Conservation (phyloP, 768 basidiomycete species). For the Fomitopsis serialis region DNA sequence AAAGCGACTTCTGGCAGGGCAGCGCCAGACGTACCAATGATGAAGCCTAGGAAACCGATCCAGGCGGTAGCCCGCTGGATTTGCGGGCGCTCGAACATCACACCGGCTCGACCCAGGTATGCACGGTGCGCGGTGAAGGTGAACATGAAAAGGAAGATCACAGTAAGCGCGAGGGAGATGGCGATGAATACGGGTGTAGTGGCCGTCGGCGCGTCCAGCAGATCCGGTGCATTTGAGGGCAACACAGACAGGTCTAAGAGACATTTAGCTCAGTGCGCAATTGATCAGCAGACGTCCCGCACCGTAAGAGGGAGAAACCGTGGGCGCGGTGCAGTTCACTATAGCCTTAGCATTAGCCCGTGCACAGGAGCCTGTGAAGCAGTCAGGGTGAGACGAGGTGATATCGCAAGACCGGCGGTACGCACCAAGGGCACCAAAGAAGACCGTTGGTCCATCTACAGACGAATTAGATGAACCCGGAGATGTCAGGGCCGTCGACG, state of each 20-base stretch:
- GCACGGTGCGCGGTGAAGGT: conserved; percentile 62
- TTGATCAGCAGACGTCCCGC: conserved; percentile 14
- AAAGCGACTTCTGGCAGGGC: neutral
- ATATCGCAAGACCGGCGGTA: conserved; percentile 1
- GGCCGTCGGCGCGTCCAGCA: conserved; percentile 55
- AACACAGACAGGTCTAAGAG: conserved; percentile 59
- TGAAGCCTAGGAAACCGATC: conserved; percentile 73
- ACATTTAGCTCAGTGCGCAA: neutral
- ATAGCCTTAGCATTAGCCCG: conserved; percentile 40
- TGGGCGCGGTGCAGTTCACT: conserved; percentile 51
- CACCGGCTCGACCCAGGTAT: conserved; percentile 50
- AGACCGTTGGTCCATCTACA: conserved; percentile 64
- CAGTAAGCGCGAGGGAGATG: conserved; percentile 49
- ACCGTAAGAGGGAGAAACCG: conserved; percentile 62
- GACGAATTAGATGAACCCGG: conserved; percentile 16
- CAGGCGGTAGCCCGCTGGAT: conserved; percentile 61
- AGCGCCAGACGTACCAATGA: conserved; percentile 45
- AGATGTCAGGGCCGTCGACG: conserved; percentile 40
- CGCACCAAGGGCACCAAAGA: conserved; percentile 64
- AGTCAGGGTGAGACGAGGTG: neutral
- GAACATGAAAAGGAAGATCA: conserved; percentile 62
- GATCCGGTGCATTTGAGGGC: conserved; percentile 47
- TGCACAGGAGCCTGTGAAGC: conserved; percentile 68
- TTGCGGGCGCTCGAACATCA: conserved; percentile 47
- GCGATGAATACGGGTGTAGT: conserved; percentile 62